These are phyloP conservation scores for Moelleriella libera DNA, from an alignment of 2,329 filamentous ascomycete genomes.

Conservation along the genomic window DNA sequence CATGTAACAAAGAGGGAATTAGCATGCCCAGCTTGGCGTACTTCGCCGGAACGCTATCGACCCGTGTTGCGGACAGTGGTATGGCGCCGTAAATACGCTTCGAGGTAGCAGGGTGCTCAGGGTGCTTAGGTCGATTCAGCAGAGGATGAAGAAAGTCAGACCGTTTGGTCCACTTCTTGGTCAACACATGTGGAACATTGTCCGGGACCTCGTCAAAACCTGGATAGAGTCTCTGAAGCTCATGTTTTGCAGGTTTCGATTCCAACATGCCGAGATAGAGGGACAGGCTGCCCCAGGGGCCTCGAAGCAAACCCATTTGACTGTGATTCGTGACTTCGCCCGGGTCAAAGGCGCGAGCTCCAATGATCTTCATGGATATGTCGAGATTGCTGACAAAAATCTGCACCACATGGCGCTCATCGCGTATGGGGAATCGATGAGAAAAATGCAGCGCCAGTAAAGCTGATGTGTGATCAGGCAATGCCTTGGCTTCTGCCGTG, in stretches of 20 bases:
- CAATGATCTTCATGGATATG: constrained; percentile 17
- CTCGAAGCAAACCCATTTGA: constrained; percentile 24
- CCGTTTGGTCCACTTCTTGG: constrained; percentile 37
- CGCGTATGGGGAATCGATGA: constrained; percentile 27
- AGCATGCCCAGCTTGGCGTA: constrained; percentile 42
- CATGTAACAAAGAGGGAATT: constrained; percentile 59
- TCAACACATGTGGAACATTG: constrained; percentile 33
- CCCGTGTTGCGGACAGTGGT: constrained; percentile 29
- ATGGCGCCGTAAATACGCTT: constrained; percentile 28
- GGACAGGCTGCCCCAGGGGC: constrained; percentile 20
- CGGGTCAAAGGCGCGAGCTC: constrained; percentile 12
- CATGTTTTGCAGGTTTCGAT: constrained; percentile 25
- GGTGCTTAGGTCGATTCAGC: constrained; percentile 2
- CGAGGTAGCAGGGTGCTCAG: constrained; percentile 16
- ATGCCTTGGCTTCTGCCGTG: constrained; percentile 4
- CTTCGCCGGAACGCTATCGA: constrained; percentile 31
- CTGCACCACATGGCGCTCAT: constrained; percentile 28
- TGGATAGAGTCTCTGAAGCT: constrained; percentile 22
- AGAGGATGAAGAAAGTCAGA: constrained; percentile 42
- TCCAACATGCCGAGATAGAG: constrained; percentile 25
- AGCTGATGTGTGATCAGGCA: constrained; percentile 27
- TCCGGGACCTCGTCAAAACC: constrained; percentile 23
- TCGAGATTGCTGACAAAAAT: constrained; percentile 15
- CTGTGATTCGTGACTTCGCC: constrained; percentile 8
- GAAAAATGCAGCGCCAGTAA: constrained; percentile 32